Conservation (phyloP, 306 rosid genomes). For the Cicer bijugum region DNA sequence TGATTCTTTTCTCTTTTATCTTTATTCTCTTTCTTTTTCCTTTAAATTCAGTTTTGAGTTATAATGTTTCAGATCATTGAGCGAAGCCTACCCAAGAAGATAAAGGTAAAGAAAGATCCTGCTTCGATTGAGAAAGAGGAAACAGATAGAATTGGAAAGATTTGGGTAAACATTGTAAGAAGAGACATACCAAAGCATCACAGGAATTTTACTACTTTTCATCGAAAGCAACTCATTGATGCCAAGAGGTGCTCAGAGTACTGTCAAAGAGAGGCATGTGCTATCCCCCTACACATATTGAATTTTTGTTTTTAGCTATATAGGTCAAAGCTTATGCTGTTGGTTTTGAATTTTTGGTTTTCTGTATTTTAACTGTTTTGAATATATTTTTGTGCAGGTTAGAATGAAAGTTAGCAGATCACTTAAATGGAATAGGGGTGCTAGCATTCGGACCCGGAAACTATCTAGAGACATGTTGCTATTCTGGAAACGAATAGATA, state of each 20-base stretch:
- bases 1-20: conserved; percentile 1
- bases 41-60: conserved; percentile 33
- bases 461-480: conserved; percentile 91
- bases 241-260: conserved; percentile 90
- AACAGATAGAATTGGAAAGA: conserved; percentile 78
- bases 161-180: conserved; percentile 87
- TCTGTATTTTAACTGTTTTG: conserved; percentile 30
- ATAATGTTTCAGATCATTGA: conserved; percentile 80
- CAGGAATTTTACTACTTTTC: conserved; percentile 67
- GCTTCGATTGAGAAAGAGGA: conserved; percentile 85
- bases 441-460: conserved; percentile 84
- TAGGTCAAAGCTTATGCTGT: conserved; percentile 32
- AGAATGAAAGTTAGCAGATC: conserved; percentile 88
- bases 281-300: conserved; percentile 12
- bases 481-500: conserved; percentile 93
- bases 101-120: conserved; percentile 75
- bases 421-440: conserved; percentile 76
- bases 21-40: conserved; percentile 3
- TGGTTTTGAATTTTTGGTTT: conserved; percentile 9
- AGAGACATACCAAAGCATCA: conserved; percentile 94
- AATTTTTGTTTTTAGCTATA: conserved; percentile 25
- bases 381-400: conserved; percentile 61
- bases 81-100: conserved; percentile 90
- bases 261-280: conserved; percentile 97
- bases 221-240: conserved; percentile 87